Evolutionary conservation across 768 basidiomycete genomes (phyloP).

Genomic region (Clathrus columnatus): DNA sequence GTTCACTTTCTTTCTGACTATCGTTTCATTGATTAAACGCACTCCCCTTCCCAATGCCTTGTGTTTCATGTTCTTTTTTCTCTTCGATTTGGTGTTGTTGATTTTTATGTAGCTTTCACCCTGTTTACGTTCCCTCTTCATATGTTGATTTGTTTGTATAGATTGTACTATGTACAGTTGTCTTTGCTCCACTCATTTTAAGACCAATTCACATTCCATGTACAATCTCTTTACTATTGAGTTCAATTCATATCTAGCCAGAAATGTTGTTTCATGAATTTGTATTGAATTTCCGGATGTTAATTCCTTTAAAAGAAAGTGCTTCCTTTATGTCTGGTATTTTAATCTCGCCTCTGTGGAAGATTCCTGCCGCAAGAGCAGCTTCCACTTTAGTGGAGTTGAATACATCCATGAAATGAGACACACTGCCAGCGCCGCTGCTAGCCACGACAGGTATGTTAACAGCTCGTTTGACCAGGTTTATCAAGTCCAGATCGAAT

Average conservation of each 20-base stretch:
- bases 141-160: background rate
- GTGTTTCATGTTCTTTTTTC: background rate
- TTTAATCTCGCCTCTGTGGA: conserved; percentile 82
- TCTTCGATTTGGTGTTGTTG: background rate
- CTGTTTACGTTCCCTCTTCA: background rate
- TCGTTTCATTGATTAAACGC: background rate
- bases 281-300: conserved; percentile 32
- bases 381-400: conserved; percentile 73
- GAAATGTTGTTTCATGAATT: background rate
- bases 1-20: background rate
- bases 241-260: background rate
- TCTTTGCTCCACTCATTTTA: background rate
- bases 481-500: conserved; percentile 80
- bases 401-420: conserved; percentile 89
- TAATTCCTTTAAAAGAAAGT: conserved; percentile 39
- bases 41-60: background rate
- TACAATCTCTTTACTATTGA: background rate
- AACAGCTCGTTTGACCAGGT: conserved; percentile 65
- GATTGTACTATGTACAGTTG: conserved; percentile 11
- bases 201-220: background rate
- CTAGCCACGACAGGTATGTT: conserved; percentile 90
- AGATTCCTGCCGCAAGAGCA: conserved; percentile 93
- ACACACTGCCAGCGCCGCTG: conserved; percentile 78
- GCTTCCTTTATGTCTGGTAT: conserved; percentile 73
- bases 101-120: background rate